Percentiles rank a stretch among this genome's conserved stretches.
Evolutionary conservation across 768 basidiomycete species (phyloP).

Genomic region (Tulasnella sp.): DNA sequence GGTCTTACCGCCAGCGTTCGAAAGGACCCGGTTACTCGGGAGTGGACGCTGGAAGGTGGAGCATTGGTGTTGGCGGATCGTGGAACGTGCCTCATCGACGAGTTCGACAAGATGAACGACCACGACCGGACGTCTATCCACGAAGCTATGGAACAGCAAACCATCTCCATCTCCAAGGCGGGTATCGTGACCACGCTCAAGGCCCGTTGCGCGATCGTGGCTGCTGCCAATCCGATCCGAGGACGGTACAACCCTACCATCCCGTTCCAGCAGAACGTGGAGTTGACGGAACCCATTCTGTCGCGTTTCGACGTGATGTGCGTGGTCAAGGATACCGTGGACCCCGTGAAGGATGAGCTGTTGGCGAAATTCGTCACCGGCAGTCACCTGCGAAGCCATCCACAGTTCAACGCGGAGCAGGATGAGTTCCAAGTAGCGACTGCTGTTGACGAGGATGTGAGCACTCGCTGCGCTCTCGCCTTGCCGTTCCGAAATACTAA

Average conservation of each 20-base stretch:
- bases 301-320: slow-evolving; percentile 98
- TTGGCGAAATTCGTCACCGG: slow-evolving; percentile 98
- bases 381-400: slow-evolving; percentile 90
- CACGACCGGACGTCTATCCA: slow-evolving; percentile 96
- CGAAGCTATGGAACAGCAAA: slow-evolving; percentile 99
- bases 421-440: slow-evolving; percentile 96
- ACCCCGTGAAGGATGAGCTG: slow-evolving; percentile 95
- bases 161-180: slow-evolving; percentile 98
- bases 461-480: slow-evolving; percentile 35
- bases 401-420: slow-evolving; percentile 76
- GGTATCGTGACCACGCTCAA: slow-evolving; percentile 98
- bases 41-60: slow-evolving; percentile 98
- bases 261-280: slow-evolving; percentile 97
- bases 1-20: slow-evolving; percentile 99
- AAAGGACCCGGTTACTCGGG: slow-evolving; percentile 93
- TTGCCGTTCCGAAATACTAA: not conserved
- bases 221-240: slow-evolving; percentile 95
- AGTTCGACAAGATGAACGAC: slow-evolving; percentile 99
- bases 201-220: slow-evolving; percentile 95
- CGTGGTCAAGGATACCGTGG: slow-evolving; percentile 96
- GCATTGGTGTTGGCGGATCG: slow-evolving; percentile 98
- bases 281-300: slow-evolving; percentile 95
- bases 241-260: slow-evolving; percentile 98
- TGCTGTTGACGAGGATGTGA: slow-evolving; percentile 81
- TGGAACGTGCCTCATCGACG: slow-evolving; percentile 95